These are phyloP conservation scores for Termitomyces eurrhizus DNA, from an alignment of 768 basidiomycete genomes.

Conservation along the genomic window DNA sequence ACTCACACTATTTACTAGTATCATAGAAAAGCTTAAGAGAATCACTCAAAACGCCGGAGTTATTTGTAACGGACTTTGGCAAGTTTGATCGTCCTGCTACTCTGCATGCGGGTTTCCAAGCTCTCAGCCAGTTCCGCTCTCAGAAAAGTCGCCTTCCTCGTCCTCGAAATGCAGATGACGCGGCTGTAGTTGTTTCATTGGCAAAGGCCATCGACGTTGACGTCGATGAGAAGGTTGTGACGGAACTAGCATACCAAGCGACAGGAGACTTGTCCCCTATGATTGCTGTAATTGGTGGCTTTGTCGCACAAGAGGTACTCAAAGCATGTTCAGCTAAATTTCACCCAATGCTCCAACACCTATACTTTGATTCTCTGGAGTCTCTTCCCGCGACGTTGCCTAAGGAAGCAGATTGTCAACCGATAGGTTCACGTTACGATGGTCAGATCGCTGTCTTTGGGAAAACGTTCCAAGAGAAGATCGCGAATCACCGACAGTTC, in stretches of 20 bases:
- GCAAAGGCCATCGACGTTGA: slow-evolving; percentile 78
- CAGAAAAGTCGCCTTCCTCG: slow-evolving; percentile 69
- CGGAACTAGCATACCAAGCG: slow-evolving; percentile 89
- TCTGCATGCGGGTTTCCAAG: slow-evolving; percentile 93
- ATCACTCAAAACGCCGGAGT: slow-evolving; percentile 76
- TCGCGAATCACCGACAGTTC: slow-evolving; percentile 88
- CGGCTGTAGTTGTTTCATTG: slow-evolving; percentile 60
- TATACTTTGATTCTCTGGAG: slow-evolving; percentile 98
- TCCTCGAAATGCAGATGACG: slow-evolving; percentile 81
- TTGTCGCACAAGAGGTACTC: slow-evolving; percentile 96
- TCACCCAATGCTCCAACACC: slow-evolving; percentile 90
- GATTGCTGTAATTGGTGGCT: slow-evolving; percentile 92
- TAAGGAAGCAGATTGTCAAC: slow-evolving; percentile 79
- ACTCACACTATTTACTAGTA: slow-evolving; percentile 1
- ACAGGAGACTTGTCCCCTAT: slow-evolving; percentile 87
- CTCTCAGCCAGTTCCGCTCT: slow-evolving; percentile 73
- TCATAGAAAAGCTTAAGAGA: slow-evolving; percentile 89
- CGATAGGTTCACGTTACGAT: slow-evolving; percentile 83
- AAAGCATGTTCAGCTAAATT: slow-evolving; percentile 98
- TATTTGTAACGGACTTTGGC: slow-evolving; percentile 93
- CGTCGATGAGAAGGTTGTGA: slow-evolving; percentile 75
- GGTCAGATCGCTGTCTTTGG: slow-evolving; percentile 96
- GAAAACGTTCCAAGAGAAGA: slow-evolving; percentile 86
- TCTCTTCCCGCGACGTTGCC: slow-evolving; percentile 78
- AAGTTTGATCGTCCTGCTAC: slow-evolving; percentile 92